phyloP scores from a whole-genome alignment of 768 basidiomycete genomes.

The Hericium rajendrae region DNA sequence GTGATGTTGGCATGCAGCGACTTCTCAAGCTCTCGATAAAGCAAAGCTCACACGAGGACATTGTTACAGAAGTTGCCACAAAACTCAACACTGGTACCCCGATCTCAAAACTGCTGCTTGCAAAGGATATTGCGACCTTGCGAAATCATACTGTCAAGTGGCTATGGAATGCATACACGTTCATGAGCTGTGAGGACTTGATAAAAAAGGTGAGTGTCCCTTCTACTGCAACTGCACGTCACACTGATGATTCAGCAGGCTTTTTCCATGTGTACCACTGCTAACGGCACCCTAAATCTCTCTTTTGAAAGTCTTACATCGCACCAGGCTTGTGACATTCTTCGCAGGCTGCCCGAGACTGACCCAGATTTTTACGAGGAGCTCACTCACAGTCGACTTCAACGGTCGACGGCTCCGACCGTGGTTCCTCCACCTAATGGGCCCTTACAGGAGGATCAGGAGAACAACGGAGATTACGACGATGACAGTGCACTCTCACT shows the following conservation, averaged over 20 bases:
- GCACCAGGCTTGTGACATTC: not conserved
- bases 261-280: not conserved
- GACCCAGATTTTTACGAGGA: not conserved
- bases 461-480: not conserved
- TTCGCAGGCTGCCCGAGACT: not conserved
- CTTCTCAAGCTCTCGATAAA: constrained; percentile 27
- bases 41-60: constrained; percentile 23
- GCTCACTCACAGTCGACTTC: not conserved
- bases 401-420: not conserved
- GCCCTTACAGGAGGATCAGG: not conserved
- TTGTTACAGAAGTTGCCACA: constrained; percentile 21
- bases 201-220: constrained; percentile 22
- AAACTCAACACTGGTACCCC: constrained; percentile 17
- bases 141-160: constrained; percentile 9
- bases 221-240: too few relatives aligned
- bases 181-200: constrained; percentile 19
- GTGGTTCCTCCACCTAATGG: not conserved
- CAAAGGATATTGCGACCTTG: too few relatives aligned
- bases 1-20: constrained; percentile 23
- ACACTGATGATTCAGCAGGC: too few relatives aligned
- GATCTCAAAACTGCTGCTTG: too few relatives aligned
- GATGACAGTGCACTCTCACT: too few relatives aligned
- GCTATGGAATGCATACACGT: constrained; percentile 24
- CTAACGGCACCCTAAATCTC: not conserved
- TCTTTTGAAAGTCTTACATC: not conserved